These are phyloP conservation scores for Wickerhamomyces alni DNA, from an alignment of 805 yeast genomes.

Conservation along the genomic window DNA sequence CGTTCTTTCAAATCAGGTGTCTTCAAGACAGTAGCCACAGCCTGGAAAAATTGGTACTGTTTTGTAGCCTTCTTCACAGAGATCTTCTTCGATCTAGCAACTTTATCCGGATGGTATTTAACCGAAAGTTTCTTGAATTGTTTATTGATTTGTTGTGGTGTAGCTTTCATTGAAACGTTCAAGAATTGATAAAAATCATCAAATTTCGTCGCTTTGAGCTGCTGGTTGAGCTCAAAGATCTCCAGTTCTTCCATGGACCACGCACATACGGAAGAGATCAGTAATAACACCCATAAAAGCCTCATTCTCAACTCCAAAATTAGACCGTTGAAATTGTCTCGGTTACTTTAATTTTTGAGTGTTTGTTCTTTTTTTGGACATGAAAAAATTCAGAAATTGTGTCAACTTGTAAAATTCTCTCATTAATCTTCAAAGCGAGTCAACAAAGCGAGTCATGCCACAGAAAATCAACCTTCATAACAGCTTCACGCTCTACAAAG, in stretches of 20 bases:
- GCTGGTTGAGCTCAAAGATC: constrained; percentile 67
- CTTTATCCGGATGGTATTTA: constrained; percentile 83
- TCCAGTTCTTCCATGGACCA: constrained; percentile 75
- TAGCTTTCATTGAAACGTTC: constrained; percentile 21
- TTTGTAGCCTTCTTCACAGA: constrained; percentile 33
- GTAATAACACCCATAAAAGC: constrained; percentile 10
- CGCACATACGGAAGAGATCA: constrained; percentile 25
- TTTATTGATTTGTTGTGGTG: constrained; percentile 48
- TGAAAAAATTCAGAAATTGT: constrained; percentile 22
- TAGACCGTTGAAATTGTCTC: too few species aligned
- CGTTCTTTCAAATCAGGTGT: constrained; percentile 45
- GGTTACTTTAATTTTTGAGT: background rate
- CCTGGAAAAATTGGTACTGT: constrained; percentile 71
- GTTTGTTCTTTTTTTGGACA: background rate
- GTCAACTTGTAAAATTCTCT: background rate
- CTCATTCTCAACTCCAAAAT: too few species aligned
- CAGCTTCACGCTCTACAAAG: constrained; percentile 5
- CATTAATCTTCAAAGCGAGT: background rate
- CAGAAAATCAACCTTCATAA: constrained; percentile 16
- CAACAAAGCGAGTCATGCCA: constrained; percentile 28
- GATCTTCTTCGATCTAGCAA: constrained; percentile 12
- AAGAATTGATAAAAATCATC: constrained; percentile 27
- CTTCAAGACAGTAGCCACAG: constrained; percentile 69
- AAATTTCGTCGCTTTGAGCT: constrained; percentile 32
- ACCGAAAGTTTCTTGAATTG: constrained; percentile 69